Percentiles rank a stretch among this genome's conserved stretches.
Evolutionary conservation across 306 rosid genomes (phyloP).

Genomic region (Pyrus bretschneideri): DNA sequence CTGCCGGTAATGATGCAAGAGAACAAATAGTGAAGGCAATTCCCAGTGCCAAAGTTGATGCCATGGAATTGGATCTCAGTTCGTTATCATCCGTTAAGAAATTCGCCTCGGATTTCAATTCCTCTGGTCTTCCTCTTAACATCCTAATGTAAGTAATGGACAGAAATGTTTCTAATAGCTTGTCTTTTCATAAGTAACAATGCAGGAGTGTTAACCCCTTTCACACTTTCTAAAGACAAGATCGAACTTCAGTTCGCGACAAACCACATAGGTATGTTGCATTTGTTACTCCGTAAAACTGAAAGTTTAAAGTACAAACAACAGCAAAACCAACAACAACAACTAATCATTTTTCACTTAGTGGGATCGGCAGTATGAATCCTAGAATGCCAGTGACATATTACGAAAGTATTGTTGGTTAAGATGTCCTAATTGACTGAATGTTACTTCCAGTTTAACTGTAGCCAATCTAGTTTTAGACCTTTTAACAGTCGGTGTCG

Average conservation of each 20-base stretch:
- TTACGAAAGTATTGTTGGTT: neutral
- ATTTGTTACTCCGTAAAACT: neutral
- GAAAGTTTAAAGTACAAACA: neutral
- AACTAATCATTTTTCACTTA: too few relatives aligned
- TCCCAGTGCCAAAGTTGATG: conserved; percentile 67
- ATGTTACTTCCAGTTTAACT: too few relatives aligned
- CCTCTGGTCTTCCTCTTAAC: conserved; percentile 56
- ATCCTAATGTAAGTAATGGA: conserved; percentile 62
- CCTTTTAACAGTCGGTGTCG: too few relatives aligned
- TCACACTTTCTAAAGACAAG: conserved; percentile 60
- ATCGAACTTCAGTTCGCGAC: conserved; percentile 87
- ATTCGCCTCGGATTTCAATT: conserved; percentile 52
- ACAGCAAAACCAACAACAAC: too few relatives aligned
- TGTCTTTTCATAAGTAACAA: conserved; percentile 61
- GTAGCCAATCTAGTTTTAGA: too few relatives aligned
- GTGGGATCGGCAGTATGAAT: too few relatives aligned
- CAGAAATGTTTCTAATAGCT: neutral
- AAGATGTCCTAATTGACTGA: neutral
- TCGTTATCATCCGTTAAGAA: conserved; percentile 59
- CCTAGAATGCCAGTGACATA: too few relatives aligned
- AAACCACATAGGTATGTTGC: conserved; percentile 58
- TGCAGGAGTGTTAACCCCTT: conserved; percentile 80
- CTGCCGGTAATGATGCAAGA: conserved; percentile 39
- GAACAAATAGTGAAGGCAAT: conserved; percentile 54
- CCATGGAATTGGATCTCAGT: conserved; percentile 74